Conservation (phyloP, 1,139 yeast species). For the Yamadazyma trypodendri region DNA sequence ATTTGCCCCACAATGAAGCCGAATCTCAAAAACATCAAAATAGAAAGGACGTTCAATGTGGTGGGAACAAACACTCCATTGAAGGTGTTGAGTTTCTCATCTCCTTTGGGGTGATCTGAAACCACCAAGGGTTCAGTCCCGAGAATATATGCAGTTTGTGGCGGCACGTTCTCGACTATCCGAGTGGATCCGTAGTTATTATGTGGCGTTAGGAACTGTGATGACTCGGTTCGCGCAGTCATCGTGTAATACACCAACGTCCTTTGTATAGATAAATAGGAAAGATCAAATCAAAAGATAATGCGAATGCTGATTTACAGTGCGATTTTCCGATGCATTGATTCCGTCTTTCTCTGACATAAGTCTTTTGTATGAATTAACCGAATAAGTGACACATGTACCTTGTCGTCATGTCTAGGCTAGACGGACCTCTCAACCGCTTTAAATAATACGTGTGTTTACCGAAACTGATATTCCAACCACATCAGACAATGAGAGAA, state of each 20-base stretch:
- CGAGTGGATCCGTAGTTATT: not conserved
- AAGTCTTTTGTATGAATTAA: too few relatives aligned
- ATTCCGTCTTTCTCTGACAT: too few relatives aligned
- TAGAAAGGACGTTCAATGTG: slow-evolving; percentile 71
- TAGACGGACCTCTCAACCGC: too few relatives aligned
- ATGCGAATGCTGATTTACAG: too few relatives aligned
- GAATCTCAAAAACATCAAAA: slow-evolving; percentile 75
- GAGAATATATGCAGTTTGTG: not conserved
- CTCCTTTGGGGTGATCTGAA: too few relatives aligned
- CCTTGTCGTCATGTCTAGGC: too few relatives aligned
- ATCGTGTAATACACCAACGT: not conserved
- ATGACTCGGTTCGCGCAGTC: not conserved
- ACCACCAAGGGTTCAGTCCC: too few relatives aligned
- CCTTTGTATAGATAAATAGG: not conserved
- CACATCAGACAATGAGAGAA: too few relatives aligned
- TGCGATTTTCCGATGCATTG: too few relatives aligned
- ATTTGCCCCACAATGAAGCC: slow-evolving; percentile 79
- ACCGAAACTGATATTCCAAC: too few relatives aligned
- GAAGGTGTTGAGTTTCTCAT: slow-evolving; percentile 61
- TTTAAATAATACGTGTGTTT: too few relatives aligned
- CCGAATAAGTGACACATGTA: too few relatives aligned
- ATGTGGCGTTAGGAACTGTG: not conserved
- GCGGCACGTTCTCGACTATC: not conserved
- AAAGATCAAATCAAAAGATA: not conserved
- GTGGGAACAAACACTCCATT: slow-evolving; percentile 82